Evolutionary conservation across 768 basidiomycete genomes (phyloP).

Genomic region (Hirschioporus abietinus): DNA sequence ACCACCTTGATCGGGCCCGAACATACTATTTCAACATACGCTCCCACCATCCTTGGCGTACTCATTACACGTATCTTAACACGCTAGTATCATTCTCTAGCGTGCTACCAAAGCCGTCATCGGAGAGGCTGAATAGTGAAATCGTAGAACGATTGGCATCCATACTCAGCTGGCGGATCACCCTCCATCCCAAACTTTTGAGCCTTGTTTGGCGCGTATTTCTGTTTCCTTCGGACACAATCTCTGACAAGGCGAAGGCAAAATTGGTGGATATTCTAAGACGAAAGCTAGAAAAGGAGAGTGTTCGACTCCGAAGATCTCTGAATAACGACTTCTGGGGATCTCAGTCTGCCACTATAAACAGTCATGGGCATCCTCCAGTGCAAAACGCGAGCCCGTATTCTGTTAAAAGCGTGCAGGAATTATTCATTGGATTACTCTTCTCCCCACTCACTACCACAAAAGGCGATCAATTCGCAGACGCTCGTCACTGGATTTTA

Average conservation of each 20-base stretch:
- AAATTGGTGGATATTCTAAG: neutral
- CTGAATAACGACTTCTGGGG: neutral
- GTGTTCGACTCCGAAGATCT: neutral
- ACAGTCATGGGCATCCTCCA: neutral
- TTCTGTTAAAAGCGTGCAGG: neutral
- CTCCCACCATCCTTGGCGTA: neutral
- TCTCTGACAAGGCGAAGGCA: neutral
- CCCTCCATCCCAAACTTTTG: neutral
- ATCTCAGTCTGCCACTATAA: neutral
- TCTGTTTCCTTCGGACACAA: neutral
- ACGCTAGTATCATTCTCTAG: neutral
- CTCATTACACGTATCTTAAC: neutral
- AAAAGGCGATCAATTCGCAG: neutral
- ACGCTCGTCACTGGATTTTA: slow-evolving; percentile 1
- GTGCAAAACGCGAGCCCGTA: neutral
- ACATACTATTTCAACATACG: neutral
- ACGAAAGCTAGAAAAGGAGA: neutral
- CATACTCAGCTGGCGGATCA: neutral
- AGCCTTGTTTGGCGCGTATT: neutral
- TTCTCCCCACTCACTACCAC: neutral
- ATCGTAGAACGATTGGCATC: neutral
- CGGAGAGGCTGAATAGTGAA: neutral
- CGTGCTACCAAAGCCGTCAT: neutral
- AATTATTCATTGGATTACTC: neutral
- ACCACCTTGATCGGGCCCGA: neutral